Evolutionary conservation across 345 rosid genomes (phyloP).

Genomic region (Gossypium mustelinum): DNA sequence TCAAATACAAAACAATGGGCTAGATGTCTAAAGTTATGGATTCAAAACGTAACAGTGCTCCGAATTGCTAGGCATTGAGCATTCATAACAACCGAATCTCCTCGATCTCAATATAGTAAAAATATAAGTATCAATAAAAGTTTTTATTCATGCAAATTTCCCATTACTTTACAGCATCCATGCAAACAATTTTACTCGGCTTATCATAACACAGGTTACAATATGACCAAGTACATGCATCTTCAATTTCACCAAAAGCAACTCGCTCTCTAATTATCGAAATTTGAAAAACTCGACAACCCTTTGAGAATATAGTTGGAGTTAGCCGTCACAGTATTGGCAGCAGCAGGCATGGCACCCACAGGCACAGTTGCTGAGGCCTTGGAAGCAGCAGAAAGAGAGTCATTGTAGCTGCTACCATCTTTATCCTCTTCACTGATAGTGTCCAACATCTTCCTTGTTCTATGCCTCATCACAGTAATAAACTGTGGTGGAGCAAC

Average conservation of each 20-base stretch:
- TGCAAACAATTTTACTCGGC: neutral
- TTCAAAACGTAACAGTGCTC: too few relatives aligned
- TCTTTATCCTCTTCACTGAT: slow-evolving; percentile 81
- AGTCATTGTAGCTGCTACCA: slow-evolving; percentile 22
- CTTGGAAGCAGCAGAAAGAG: slow-evolving; percentile 30
- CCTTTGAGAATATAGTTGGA: slow-evolving; percentile 30
- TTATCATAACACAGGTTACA: neutral
- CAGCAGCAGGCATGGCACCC: slow-evolving; percentile 3
- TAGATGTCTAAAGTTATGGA: too few relatives aligned
- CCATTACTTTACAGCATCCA: neutral
- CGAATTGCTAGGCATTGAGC: neutral
- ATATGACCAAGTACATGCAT: neutral
- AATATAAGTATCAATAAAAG: neutral
- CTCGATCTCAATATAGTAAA: neutral
- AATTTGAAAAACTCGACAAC: slow-evolving; percentile 28
- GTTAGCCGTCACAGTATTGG: slow-evolving; percentile 16
- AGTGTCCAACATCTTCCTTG: slow-evolving; percentile 66
- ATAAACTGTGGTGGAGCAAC: slow-evolving; percentile 82
- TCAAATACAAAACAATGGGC: too few relatives aligned
- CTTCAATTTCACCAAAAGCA: neutral
- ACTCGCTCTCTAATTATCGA: slow-evolving; percentile 23
- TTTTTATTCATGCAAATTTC: neutral
- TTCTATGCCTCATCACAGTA: slow-evolving; percentile 60
- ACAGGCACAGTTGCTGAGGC: slow-evolving; percentile 22
- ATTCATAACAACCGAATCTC: neutral